Base-by-base conservation (phyloP, 2,329 filamentous ascomycete genomes). In the Acrocalymma vagum region DNA sequence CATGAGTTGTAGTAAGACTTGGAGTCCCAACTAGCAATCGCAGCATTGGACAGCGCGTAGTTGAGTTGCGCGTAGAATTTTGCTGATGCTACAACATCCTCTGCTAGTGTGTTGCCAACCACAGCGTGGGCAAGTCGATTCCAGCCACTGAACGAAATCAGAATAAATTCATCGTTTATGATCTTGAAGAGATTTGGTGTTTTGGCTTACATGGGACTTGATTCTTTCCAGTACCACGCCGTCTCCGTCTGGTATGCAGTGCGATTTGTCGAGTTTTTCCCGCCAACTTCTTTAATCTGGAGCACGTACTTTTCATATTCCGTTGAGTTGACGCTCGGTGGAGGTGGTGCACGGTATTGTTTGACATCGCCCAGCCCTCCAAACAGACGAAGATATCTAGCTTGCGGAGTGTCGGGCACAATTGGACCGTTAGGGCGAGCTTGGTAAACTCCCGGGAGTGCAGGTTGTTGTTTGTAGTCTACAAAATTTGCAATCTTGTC, bases 41-140 rank as follows among this genome's bases (percentile, higher is more conserved):
- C 60, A 26, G 60, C 59, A 32, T 64, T 64, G 14, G 57, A 52
- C 11, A 61, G 45, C 7, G 60, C 60, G 32, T 61, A 62, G 37
- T 64, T 58, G 15, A 64, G 42, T 29, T 62, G 55, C 1, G 53
- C 48, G 21, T 61, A 62, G 52, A 62, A 61, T 28, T 56, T 59
- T 10, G 60, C 60, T 4, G 60, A 57, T 4, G 24, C 40, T 6
- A 50, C 23, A 7, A 63, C 57, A 29, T 63, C 47, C 9, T 36
- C 53, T 2, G 55, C 51, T 14, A 55, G 48, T 6, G 26, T 39
- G 28, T 52, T 41, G 1, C 57, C 55, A 14, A 64, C 38, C 7
- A 58, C 53, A 5, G 45, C 50, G 26, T 53, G 54, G 1, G 57
- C 59, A 24, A 64, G 35, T 9, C 60, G 56, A 29, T 51, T 61